phyloP scores from a whole-genome alignment of 306 rosid genomes.

The Citrullus colocynthis region DNA sequence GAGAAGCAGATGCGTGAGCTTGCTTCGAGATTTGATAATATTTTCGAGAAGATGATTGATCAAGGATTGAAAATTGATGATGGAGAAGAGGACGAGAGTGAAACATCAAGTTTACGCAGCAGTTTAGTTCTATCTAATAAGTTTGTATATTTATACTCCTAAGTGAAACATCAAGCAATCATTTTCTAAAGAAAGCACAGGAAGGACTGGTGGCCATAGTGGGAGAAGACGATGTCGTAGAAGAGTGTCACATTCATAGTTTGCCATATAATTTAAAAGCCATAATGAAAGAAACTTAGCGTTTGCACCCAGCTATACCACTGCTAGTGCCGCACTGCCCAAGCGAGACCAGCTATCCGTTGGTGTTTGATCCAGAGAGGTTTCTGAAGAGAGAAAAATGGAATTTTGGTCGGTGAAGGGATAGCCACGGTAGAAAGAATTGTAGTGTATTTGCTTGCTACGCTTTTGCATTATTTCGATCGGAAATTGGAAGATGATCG shows the following conservation, averaged over 20 bases:
- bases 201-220: slow-evolving; percentile 28
- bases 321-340: slow-evolving; percentile 47
- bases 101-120: too few species aligned
- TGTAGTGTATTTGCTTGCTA: slow-evolving; percentile 35
- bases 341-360: slow-evolving; percentile 28
- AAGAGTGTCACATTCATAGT: slow-evolving; percentile 48
- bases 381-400: slow-evolving; percentile 30
- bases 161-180: too few species aligned
- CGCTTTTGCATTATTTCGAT: slow-evolving; percentile 47
- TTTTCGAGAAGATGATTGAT: slow-evolving; percentile 41
- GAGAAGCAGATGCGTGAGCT: slow-evolving; percentile 22
- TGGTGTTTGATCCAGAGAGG: slow-evolving; percentile 52
- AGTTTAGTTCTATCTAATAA: too few species aligned
- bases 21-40: slow-evolving; percentile 25
- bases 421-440: slow-evolving; percentile 56
- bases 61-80: slow-evolving; percentile 15
- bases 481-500: slow-evolving; percentile 40
- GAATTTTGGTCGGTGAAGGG: slow-evolving; percentile 64
- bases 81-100: background rate
- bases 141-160: too few species aligned
- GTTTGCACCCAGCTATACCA: slow-evolving; percentile 49
- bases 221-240: slow-evolving; percentile 43
- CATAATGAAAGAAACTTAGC: slow-evolving; percentile 55
- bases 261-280: slow-evolving; percentile 37
- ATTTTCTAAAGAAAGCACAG: slow-evolving; percentile 22